Conservation (phyloP, 306 rosid species). For the Gleditsia sinensis region DNA sequence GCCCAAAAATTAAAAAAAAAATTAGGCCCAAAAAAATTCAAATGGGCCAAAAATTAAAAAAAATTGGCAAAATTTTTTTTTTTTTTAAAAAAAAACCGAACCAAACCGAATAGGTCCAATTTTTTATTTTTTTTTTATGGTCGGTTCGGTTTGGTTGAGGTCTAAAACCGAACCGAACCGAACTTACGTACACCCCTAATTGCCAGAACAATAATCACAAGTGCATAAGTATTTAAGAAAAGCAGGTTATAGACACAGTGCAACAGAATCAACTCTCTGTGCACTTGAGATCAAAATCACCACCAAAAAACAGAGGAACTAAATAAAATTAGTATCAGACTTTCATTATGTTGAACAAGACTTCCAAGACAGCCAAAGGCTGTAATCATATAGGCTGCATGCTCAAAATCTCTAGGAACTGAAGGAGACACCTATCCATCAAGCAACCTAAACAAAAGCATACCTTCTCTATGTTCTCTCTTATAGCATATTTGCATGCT, state of each 20-base stretch:
- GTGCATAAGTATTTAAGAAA: neutral
- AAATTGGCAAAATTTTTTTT: too few species aligned
- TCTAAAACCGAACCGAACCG: too few species aligned
- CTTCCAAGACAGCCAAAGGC: neutral
- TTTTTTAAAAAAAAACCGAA: too few species aligned
- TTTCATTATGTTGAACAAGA: neutral
- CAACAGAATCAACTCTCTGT: neutral
- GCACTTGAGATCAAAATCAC: neutral
- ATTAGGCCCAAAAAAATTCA: too few species aligned
- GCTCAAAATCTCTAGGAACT: neutral
- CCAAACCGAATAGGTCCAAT: too few species aligned
- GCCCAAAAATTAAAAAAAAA: too few species aligned
- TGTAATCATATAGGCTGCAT: too few species aligned
- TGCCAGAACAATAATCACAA: slow-evolving; percentile 1
- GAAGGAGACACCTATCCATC: neutral
- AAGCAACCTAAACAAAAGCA: neutral
- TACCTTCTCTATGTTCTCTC: slow-evolving; percentile 62
- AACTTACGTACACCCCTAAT: too few species aligned
- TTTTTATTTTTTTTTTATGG: too few species aligned
- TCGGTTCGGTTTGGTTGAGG: too few species aligned
- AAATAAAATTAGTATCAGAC: neutral
- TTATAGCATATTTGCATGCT: slow-evolving; percentile 59
- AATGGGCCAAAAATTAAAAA: too few species aligned
- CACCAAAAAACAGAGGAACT: neutral
- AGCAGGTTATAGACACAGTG: neutral